Percentiles rank a stretch among this genome's conserved stretches.
Conservation (phyloP, 2,329 filamentous ascomycete species). For the Lachnellula cervina region DNA sequence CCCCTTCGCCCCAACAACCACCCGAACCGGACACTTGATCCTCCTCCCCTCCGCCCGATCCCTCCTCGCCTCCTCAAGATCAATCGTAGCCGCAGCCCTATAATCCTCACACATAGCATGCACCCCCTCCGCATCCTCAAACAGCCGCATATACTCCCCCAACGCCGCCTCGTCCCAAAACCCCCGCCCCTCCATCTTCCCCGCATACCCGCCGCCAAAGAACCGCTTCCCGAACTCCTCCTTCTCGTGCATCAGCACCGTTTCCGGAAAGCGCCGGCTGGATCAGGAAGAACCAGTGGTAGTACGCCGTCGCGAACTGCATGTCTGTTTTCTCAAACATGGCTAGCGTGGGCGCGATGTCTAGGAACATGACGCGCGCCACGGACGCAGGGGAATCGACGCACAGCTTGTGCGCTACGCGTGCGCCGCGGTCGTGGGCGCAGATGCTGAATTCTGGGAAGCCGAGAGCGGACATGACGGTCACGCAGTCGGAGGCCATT, state of each 20-base stretch:
- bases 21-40: slow-evolving; percentile 42
- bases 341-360: slow-evolving; percentile 50
- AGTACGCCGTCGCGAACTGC: slow-evolving; percentile 46
- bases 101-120: slow-evolving; percentile 53
- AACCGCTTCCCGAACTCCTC: slow-evolving; percentile 38
- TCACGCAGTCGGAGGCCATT: slow-evolving; percentile 44
- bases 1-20: slow-evolving; percentile 47
- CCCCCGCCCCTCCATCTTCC: slow-evolving; percentile 21
- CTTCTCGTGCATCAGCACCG: slow-evolving; percentile 37
- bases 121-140: slow-evolving; percentile 36
- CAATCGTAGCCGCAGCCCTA: slow-evolving; percentile 45
- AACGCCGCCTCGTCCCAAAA: slow-evolving; percentile 29
- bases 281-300: slow-evolving; percentile 56
- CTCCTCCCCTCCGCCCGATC: slow-evolving; percentile 41
- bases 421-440: slow-evolving; percentile 53
- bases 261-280: slow-evolving; percentile 48
- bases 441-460: slow-evolving; percentile 43
- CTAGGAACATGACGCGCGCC: slow-evolving; percentile 41
- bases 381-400: slow-evolving; percentile 37
- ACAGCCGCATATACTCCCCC: slow-evolving; percentile 16
- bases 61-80: slow-evolving; percentile 45
- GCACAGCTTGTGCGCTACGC: slow-evolving; percentile 50
- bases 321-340: slow-evolving; percentile 45
- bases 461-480: slow-evolving; percentile 42
- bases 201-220: slow-evolving; percentile 31